phyloP scores from a whole-genome alignment of 257 asterid species.

The Scutellaria galericulata region DNA sequence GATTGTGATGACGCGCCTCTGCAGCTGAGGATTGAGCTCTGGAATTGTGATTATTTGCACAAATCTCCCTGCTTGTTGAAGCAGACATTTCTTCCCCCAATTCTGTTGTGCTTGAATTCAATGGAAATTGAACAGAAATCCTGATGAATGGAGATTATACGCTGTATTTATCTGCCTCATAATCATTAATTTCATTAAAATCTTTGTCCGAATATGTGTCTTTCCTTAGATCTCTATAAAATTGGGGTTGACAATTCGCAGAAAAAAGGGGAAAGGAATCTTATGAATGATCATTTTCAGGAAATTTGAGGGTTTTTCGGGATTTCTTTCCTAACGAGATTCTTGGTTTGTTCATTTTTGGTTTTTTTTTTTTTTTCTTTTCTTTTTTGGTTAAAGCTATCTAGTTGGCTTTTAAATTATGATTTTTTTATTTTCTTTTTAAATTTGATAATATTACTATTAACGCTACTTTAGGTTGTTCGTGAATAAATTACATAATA shows the following conservation, averaged over 20 bases:
- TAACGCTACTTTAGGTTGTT: neutral
- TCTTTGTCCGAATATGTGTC: neutral
- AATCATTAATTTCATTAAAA: constrained; percentile 28
- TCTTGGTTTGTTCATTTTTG: neutral
- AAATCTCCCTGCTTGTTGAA: constrained; percentile 50
- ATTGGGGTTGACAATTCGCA: constrained; percentile 1
- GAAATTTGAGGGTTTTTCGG: constrained; percentile 16
- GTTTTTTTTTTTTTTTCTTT: neutral
- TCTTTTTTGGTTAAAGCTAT: neutral
- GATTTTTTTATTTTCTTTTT: neutral
- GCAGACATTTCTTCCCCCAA: constrained; percentile 40
- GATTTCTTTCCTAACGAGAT: neutral
- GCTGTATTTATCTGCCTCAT: constrained; percentile 39
- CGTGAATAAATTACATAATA: neutral
- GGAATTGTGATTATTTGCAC: constrained; percentile 26
- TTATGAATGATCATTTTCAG: constrained; percentile 27
- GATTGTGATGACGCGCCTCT: constrained; percentile 31
- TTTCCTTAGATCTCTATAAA: neutral
- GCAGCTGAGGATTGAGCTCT: constrained; percentile 50
- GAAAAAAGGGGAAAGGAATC: constrained; percentile 16
- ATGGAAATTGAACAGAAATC: neutral
- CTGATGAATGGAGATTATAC: constrained; percentile 2
- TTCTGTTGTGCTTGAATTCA: neutral
- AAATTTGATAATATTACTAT: too few relatives aligned
- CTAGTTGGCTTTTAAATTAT: too few relatives aligned